phyloP scores from a whole-genome alignment of 257 asterid species.

The Solanum okadae region DNA sequence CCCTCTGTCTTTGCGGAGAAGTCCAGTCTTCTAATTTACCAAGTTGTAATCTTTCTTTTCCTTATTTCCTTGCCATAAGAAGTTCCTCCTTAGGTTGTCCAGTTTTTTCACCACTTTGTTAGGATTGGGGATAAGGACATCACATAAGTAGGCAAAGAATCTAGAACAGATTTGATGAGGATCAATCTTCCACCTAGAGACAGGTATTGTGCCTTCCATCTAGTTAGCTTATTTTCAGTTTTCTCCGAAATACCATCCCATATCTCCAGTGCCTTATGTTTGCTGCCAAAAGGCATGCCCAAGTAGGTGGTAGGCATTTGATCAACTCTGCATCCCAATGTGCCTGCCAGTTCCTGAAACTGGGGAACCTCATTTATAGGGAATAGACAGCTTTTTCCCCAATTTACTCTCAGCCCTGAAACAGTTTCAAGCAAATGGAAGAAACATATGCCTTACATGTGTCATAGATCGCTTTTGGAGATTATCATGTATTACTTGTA shows the following conservation, averaged over 20 bases:
- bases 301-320: background rate
- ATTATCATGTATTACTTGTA: background rate
- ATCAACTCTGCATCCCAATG: background rate
- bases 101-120: background rate
- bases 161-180: background rate
- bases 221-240: background rate
- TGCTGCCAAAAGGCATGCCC: background rate
- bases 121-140: background rate
- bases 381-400: background rate
- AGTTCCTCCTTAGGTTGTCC: background rate
- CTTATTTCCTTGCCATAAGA: background rate
- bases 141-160: background rate
- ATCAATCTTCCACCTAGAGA: background rate
- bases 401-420: background rate
- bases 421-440: background rate
- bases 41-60: background rate
- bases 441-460: background rate
- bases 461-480: background rate
- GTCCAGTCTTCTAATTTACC: background rate
- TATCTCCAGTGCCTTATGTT: background rate
- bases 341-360: background rate
- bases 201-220: background rate
- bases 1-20: background rate
- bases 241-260: background rate
- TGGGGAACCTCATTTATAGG: background rate